Base-by-base conservation (phyloP, 1,284 basidiomycete genomes). In the Afroboletus lepidellus region DNA sequence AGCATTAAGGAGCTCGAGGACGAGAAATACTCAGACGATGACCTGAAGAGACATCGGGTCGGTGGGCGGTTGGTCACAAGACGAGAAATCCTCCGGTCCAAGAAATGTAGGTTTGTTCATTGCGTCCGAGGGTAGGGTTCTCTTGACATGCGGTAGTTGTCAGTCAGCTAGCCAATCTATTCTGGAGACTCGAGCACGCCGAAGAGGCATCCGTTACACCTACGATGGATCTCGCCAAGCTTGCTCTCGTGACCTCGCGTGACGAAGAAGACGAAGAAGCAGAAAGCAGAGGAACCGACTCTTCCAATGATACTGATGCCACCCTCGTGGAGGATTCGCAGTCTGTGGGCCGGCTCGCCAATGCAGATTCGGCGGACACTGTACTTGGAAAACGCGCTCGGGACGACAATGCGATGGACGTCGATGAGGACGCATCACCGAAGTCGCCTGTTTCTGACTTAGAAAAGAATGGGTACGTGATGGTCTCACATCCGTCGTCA, bases 161-260 rank as follows among this genome's bases (percentile, higher is more conserved):
- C 53, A 76, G 76, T 48, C 87, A 89, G 48, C 79, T 97, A 5
- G 87, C 87, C 8, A 78, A 81, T 18, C 77, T 97, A 5, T 96
- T 95, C 72, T 80, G 77, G 69, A 78, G 88, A 51, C 78, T 97
- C 50, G 88, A 92, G 59, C 81, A 81, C 53, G 80, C 79, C 51
- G 79, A 85, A 34, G 71, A 74, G 1, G 68, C 83, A 7, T 80
- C 92, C 7, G 84, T 97, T 23, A 92, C 90, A 0, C 93, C 93
- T 0, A 84, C 86, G 5, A 74, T 92, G 41, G 91, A 95, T 62
- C 78, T 97, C 12, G 94, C 94, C 8, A 94, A 95, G 65, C 80
- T 97, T n/a, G 94, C 94, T 0, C 78, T 97, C 16, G 88, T 96
- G 18, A 93, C 93, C 3, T 89, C 91, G 3, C 84, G 90, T 62